Evolutionary conservation across 2,329 filamentous ascomycete species (phyloP).

Genomic region (Phyllosticta citribraziliensis): DNA sequence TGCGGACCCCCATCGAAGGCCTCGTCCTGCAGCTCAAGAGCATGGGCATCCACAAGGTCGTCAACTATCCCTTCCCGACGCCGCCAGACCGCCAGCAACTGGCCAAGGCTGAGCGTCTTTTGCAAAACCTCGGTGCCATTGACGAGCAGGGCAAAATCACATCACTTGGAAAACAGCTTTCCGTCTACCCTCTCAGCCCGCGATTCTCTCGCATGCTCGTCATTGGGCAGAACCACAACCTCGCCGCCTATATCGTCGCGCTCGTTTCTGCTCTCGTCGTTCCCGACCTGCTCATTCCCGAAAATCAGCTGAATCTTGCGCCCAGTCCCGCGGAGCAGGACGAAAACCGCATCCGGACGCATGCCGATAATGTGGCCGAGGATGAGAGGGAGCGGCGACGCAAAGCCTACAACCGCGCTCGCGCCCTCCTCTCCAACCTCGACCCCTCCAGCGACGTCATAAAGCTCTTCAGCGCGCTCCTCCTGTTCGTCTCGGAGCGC

Average conservation of each 20-base stretch:
- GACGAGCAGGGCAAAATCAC: conserved; percentile 62
- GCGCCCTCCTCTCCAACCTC: conserved; percentile 67
- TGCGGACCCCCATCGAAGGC: conserved; percentile 82
- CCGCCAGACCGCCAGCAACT: conserved; percentile 69
- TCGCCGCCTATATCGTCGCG: conserved; percentile 76
- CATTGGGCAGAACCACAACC: conserved; percentile 72
- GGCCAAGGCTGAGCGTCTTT: conserved; percentile 72
- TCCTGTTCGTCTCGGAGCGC: conserved; percentile 61
- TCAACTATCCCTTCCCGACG: conserved; percentile 94
- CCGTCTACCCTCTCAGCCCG: conserved; percentile 81
- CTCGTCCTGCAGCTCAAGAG: conserved; percentile 87
- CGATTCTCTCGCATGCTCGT: conserved; percentile 88
- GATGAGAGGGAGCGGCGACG: conserved; percentile 56
- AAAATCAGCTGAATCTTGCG: conserved; percentile 62
- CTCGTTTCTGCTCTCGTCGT: conserved; percentile 83
- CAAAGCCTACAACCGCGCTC: conserved; percentile 59
- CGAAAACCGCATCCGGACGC: conserved; percentile 41
- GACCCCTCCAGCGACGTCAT: conserved; percentile 81
- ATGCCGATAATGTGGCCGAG: conserved; percentile 62
- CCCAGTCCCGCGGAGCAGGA: conserved; percentile 34
- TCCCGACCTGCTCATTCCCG: conserved; percentile 75
- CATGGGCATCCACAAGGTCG: conserved; percentile 82
- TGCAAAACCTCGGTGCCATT: conserved; percentile 78
- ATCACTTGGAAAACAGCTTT: conserved; percentile 68
- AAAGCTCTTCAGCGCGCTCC: conserved; percentile 80